These are phyloP conservation scores for Gastroboletus turbinatus DNA, from an alignment of 1,284 basidiomycete genomes.

Conservation along the genomic window DNA sequence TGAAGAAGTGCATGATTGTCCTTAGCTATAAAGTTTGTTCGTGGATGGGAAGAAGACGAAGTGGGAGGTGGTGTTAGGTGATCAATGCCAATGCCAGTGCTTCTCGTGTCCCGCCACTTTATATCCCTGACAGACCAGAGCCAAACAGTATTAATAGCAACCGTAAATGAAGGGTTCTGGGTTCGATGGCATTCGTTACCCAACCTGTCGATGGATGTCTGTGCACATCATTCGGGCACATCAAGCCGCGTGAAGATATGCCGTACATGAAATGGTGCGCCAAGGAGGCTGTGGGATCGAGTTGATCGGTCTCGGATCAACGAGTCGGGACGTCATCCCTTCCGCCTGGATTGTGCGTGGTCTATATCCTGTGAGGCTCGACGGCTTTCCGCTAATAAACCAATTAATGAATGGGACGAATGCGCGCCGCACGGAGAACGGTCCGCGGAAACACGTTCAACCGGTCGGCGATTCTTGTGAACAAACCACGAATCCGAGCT, in stretches of 20 bases:
- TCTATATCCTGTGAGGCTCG: neutral
- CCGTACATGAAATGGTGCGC: neutral
- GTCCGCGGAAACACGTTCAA: neutral
- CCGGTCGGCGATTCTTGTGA: neutral
- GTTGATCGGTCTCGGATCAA: slow-evolving; percentile 1
- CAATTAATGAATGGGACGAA: neutral
- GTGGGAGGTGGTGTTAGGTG: neutral
- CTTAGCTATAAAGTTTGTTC: neutral
- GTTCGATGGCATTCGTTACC: neutral
- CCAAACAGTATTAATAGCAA: neutral
- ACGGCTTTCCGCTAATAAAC: neutral
- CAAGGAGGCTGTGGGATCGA: neutral
- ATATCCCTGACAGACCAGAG: slow-evolving; percentile 9
- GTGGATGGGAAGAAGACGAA: neutral
- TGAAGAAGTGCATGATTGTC: slow-evolving; percentile 18
- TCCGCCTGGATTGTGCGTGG: neutral
- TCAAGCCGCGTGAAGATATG: slow-evolving; percentile 4
- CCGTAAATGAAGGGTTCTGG: neutral
- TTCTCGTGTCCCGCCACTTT: slow-evolving; percentile 9
- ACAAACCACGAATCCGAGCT: neutral
- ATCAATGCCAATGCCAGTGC: neutral
- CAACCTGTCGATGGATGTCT: neutral
- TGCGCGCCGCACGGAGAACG: neutral
- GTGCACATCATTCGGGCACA: slow-evolving; percentile 6
- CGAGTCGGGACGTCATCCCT: neutral